Evolutionary conservation across 2,329 filamentous ascomycete species (phyloP).

Genomic region (Calonectria multiphialidica): DNA sequence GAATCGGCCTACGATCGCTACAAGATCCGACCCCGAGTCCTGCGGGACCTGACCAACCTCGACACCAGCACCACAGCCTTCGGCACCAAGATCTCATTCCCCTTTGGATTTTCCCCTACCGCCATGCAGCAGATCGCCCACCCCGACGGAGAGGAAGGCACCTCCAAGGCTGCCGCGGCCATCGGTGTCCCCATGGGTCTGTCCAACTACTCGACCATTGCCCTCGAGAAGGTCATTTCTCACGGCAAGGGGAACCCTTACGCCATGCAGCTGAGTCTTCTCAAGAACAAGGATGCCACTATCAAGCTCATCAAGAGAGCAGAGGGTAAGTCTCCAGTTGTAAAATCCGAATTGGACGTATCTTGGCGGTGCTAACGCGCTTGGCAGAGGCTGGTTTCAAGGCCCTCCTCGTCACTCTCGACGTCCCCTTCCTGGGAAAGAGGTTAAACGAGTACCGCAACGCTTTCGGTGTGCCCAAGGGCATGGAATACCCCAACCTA

Average conservation of each 20-base stretch:
- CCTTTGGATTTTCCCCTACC: slow-evolving; percentile 28
- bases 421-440: slow-evolving; percentile 13
- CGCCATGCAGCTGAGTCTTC: slow-evolving; percentile 29
- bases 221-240: slow-evolving; percentile 32
- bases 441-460: slow-evolving; percentile 24
- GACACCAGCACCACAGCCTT: slow-evolving; percentile 25
- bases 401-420: slow-evolving; percentile 16
- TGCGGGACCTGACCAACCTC: slow-evolving; percentile 25
- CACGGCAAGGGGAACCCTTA: slow-evolving; percentile 24
- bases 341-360: background rate
- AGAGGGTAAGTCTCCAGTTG: slow-evolving; percentile 6
- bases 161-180: slow-evolving; percentile 21
- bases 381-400: slow-evolving; percentile 21
- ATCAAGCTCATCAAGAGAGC: slow-evolving; percentile 19
- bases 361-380: background rate
- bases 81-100: slow-evolving; percentile 25
- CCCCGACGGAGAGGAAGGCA: slow-evolving; percentile 25
- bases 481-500: slow-evolving; percentile 25
- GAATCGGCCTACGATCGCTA: slow-evolving; percentile 27
- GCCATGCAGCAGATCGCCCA: slow-evolving; percentile 31
- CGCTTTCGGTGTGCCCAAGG: slow-evolving; percentile 13
- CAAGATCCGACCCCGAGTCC: slow-evolving; percentile 27
- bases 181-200: slow-evolving; percentile 24
- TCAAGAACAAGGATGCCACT: slow-evolving; percentile 25
- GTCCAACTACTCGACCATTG: slow-evolving; percentile 26